Percentiles rank a stretch among this genome's conserved stretches.
These are phyloP conservation scores for Myriosclerotinia duriaeana DNA, from an alignment of 2,329 filamentous ascomycete species.

Conservation along the genomic window DNA sequence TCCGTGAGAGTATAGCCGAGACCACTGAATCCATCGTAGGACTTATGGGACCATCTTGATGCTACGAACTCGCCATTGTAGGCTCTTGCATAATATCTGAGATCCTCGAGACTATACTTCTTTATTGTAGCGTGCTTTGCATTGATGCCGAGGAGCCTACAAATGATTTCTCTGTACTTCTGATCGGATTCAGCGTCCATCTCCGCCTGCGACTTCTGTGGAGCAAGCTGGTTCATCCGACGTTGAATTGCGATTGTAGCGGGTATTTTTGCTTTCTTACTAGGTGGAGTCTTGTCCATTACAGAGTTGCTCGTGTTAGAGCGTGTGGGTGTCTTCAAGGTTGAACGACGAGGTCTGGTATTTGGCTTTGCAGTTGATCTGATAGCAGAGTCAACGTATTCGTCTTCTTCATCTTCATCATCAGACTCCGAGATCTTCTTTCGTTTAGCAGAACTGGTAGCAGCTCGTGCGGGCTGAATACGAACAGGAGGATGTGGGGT, in stretches of 20 bases:
- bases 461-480: neutral
- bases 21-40: neutral
- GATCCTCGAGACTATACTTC: slow-evolving; percentile 20
- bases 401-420: slow-evolving; percentile 21
- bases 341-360: neutral
- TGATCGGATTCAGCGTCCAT: neutral
- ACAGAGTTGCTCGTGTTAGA: neutral
- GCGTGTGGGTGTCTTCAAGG: slow-evolving; percentile 6
- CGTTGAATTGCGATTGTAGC: neutral
- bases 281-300: neutral
- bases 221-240: neutral
- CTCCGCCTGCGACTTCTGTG: neutral
- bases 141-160: slow-evolving; percentile 23
- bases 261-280: neutral
- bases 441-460: neutral
- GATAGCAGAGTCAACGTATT: slow-evolving; percentile 16
- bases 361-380: neutral
- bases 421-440: slow-evolving; percentile 11
- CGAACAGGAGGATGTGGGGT: neutral
- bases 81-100: slow-evolving; percentile 29
- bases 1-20: neutral
- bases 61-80: slow-evolving; percentile 22
- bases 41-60: neutral
- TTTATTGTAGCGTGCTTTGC: neutral
- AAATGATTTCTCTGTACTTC: slow-evolving; percentile 22